phyloP scores from a whole-genome alignment of 495 filamentous ascomycete species.

The Penicillium bovifimosum region DNA sequence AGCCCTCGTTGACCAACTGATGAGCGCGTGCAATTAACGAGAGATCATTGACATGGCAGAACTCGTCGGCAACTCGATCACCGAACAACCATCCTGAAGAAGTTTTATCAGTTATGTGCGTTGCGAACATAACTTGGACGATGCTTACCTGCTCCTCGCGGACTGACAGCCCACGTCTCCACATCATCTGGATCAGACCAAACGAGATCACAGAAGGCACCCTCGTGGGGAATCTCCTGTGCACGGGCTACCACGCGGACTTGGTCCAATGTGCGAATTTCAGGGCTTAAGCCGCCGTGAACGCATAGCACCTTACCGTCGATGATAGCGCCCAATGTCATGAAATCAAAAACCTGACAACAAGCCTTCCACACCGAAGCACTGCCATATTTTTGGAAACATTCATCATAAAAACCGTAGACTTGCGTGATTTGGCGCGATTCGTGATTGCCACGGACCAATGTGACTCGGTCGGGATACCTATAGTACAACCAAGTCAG shows the following conservation, averaged over 20 bases:
- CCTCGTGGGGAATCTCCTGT: slow-evolving; percentile 97
- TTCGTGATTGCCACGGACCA: slow-evolving; percentile 96
- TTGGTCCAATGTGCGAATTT: slow-evolving; percentile 94
- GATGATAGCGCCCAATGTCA: slow-evolving; percentile 92
- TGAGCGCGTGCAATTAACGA: slow-evolving; percentile 91
- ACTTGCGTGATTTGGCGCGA: slow-evolving; percentile 98
- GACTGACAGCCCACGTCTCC: slow-evolving; percentile 95
- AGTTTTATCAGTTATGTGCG: not conserved
- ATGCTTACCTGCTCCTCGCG: slow-evolving; percentile 69
- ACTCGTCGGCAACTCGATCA: slow-evolving; percentile 95
- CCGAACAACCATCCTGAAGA: slow-evolving; percentile 81
- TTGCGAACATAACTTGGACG: not conserved
- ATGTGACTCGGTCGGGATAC: slow-evolving; percentile 89
- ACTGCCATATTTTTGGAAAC: slow-evolving; percentile 95
- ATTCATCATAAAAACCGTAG: slow-evolving; percentile 98
- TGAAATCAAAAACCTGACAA: slow-evolving; percentile 98
- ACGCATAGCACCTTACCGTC: slow-evolving; percentile 96
- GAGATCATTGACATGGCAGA: slow-evolving; percentile 97
- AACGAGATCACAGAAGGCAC: slow-evolving; percentile 95
- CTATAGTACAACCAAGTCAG: slow-evolving; percentile 46
- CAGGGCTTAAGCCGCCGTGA: slow-evolving; percentile 91
- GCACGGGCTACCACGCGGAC: slow-evolving; percentile 95
- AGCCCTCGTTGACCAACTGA: slow-evolving; percentile 96
- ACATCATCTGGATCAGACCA: slow-evolving; percentile 99
- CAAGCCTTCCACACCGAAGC: slow-evolving; percentile 98